Conservation (phyloP, 1,139 yeast genomes). For the Lodderomyces jiufengensis region DNA sequence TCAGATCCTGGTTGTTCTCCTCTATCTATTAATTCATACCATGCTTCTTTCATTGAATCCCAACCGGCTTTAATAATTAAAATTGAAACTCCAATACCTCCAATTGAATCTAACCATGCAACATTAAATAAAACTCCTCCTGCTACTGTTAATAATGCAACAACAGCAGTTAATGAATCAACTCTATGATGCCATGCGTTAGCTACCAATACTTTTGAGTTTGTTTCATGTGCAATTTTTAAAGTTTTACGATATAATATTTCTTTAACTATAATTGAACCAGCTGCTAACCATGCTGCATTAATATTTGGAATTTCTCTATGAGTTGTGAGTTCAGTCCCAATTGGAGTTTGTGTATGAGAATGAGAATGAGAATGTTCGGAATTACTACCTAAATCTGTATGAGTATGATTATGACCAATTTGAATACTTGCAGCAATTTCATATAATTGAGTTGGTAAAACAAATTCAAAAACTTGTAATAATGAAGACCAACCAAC, state of each 20-base stretch:
- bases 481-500: conserved; percentile 87
- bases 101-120: conserved; percentile 86
- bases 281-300: conserved; percentile 96
- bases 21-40: conserved; percentile 70
- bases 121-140: conserved; percentile 76
- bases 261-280: conserved; percentile 81
- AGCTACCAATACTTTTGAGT: conserved; percentile 87
- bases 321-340: conserved; percentile 9
- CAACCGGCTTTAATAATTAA: conserved; percentile 83
- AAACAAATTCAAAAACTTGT: conserved; percentile 63
- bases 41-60: conserved; percentile 65
- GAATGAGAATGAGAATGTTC: conserved; percentile 33
- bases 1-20: conserved; percentile 35
- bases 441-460: conserved; percentile 52
- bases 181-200: conserved; percentile 99
- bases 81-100: conserved; percentile 81
- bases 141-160: conserved; percentile 83
- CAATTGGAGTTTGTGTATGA: conserved; percentile 4
- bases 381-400: conserved; percentile 9
- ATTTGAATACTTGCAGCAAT: conserved; percentile 43
- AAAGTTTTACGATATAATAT: conserved; percentile 80
- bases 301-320: conserved; percentile 64
- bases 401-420: conserved; percentile 53
- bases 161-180: conserved; percentile 89
- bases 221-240: conserved; percentile 69